Evolutionary conservation across 345 rosid genomes (phyloP), one percentile per base, ranked within the genome.

Genomic region (Toxicodendron radicans): DNA sequence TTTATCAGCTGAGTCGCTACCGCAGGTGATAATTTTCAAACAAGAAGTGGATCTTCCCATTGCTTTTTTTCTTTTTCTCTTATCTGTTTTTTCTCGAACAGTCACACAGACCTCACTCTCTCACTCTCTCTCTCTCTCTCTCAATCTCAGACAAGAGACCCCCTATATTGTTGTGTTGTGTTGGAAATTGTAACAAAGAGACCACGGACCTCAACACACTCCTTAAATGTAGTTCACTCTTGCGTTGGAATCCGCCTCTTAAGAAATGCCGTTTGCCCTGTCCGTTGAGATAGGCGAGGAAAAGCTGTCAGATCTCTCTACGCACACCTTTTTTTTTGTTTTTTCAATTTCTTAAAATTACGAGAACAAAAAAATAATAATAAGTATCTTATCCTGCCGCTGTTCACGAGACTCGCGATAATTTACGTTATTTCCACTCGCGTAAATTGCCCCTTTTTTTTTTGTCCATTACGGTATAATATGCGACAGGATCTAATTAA

Each of bases 1-100:
- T 10, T 79, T 48, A 49, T 84, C 84, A 67, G 79, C 80, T 8
- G 95, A 86, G 75, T 82, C 86, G 64, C 93, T 66, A 17, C 92
- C 84, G 78, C 98, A 93, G 20, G 90, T 71, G 65, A 91, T 90
- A 80, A 93, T 83, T 27, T 89, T 91, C 78, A 93, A 84, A 84
- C 98, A 93, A 59, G 95, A 86, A 61, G 82, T 75, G 74, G 97
- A 84, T 79, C 76, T 75, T 75, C 82, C 76, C 79, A 75, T 73
- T n/a, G 24, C 58, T 56, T 33, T 10, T 27, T 27, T 30, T 9
- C 14, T 49, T 20, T 48, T 1, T 24, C 52, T 12, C 64, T 53
- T 38, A 41, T 54, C 69, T 58, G 21, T 57, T 63, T 16, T 16
- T 38, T 13, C 54, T 17, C 52, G 49, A 61, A 13, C 3, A 14